Evolutionary conservation across 2,329 filamentous ascomycete species (phyloP).

Genomic region (Talaromyces sp.): DNA sequence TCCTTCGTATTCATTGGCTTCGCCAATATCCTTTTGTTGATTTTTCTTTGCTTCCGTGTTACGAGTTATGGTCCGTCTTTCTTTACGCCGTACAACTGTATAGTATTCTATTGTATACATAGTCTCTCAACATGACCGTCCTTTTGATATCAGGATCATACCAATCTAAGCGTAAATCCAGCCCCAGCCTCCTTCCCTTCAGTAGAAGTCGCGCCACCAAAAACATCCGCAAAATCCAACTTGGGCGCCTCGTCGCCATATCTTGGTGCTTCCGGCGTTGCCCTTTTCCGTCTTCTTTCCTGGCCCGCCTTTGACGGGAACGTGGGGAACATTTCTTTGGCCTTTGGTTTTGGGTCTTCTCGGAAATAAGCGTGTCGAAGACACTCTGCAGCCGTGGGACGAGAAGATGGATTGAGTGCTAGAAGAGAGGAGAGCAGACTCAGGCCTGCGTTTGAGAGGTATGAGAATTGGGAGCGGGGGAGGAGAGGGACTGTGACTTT

Average conservation of each 20-base stretch:
- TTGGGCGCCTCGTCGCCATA: conserved; percentile 67
- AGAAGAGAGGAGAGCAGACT: conserved; percentile 68
- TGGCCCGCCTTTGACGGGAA: conserved; percentile 94
- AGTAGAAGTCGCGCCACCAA: conserved; percentile 56
- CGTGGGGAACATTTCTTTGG: conserved; percentile 89
- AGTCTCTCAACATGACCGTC: not conserved
- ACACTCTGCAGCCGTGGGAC: conserved; percentile 71
- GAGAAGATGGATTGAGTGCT: conserved; percentile 66
- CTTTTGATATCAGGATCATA: conserved; percentile 23
- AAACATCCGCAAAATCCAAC: conserved; percentile 68
- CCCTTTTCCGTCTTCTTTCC: conserved; percentile 70
- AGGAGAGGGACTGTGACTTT: conserved; percentile 41
- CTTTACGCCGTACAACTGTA: not conserved
- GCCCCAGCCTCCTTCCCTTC: conserved; percentile 56
- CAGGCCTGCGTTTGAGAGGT: conserved; percentile 72
- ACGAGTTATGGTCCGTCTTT: not conserved
- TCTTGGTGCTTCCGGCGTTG: conserved; percentile 78
- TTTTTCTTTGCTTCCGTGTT: not conserved
- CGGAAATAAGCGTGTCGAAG: conserved; percentile 79
- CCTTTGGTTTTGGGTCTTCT: conserved; percentile 87
- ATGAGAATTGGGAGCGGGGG: conserved; percentile 74
- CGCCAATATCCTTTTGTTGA: conserved; percentile 10
- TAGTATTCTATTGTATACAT: conserved; percentile 4
- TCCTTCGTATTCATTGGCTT: conserved; percentile 10
- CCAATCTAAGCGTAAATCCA: conserved; percentile 59